Evolutionary conservation across 2,329 filamentous ascomycete genomes (phyloP).

Genomic region (Fusarium sp.): DNA sequence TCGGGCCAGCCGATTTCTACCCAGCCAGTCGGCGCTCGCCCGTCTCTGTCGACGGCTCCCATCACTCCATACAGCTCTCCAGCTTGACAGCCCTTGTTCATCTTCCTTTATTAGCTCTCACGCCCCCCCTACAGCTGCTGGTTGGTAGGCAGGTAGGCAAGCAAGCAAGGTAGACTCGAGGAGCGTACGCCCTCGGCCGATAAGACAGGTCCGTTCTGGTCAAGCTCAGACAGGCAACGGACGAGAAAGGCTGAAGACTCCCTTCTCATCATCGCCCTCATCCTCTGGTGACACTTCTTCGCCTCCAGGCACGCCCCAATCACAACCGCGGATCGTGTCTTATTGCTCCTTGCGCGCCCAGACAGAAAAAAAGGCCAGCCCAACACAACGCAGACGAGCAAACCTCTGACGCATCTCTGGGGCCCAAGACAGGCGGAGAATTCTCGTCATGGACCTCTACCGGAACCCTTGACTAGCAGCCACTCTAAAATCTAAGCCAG

Average conservation of each 20-base stretch:
- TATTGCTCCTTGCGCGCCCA: slow-evolving; percentile 37
- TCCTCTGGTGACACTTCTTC: slow-evolving; percentile 26
- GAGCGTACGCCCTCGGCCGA: slow-evolving; percentile 17
- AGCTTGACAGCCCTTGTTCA: slow-evolving; percentile 35
- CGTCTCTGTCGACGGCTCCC: slow-evolving; percentile 34
- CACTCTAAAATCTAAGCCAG: slow-evolving; percentile 52
- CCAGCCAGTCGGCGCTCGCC: slow-evolving; percentile 44
- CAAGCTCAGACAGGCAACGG: slow-evolving; percentile 32
- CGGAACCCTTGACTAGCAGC: slow-evolving; percentile 53
- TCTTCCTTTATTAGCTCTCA: slow-evolving; percentile 35
- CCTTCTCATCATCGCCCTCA: slow-evolving; percentile 22
- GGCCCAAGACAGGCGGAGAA: slow-evolving; percentile 51
- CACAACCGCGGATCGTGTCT: slow-evolving; percentile 42
- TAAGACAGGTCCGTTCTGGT: slow-evolving; percentile 31
- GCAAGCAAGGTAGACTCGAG: slow-evolving; percentile 12
- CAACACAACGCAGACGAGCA: slow-evolving; percentile 26
- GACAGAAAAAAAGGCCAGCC: not conserved
- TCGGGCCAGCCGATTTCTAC: slow-evolving; percentile 37
- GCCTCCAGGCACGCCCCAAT: slow-evolving; percentile 32
- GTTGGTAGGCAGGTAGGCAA: not conserved
- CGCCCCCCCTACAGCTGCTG: slow-evolving; percentile 20
- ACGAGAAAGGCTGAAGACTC: slow-evolving; percentile 37
- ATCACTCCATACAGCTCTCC: slow-evolving; percentile 27
- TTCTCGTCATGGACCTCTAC: slow-evolving; percentile 50
- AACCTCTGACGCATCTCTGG: slow-evolving; percentile 33